These are phyloP conservation scores for Penicillium sp. DNA, from an alignment of 2,329 filamentous ascomycete species.

Conservation along the genomic window DNA sequence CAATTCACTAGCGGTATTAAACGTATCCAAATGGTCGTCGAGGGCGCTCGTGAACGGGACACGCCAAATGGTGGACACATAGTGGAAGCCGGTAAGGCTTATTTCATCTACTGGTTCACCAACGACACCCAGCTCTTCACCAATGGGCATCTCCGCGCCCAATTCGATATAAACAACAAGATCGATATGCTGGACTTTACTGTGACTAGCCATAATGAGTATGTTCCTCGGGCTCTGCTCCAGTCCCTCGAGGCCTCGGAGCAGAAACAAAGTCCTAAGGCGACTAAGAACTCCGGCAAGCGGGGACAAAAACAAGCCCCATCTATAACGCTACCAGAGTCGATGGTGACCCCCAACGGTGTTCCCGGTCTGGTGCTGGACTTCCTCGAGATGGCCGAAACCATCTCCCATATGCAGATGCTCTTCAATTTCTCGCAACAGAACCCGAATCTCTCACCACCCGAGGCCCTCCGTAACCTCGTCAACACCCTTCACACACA, in stretches of 20 bases:
- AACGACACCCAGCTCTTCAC: slow-evolving; percentile 82
- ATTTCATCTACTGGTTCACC: slow-evolving; percentile 86
- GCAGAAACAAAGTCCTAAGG: slow-evolving; percentile 62
- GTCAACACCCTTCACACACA: slow-evolving; percentile 51
- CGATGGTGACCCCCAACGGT: slow-evolving; percentile 55
- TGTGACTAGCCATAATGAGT: slow-evolving; percentile 79
- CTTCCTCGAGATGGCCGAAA: slow-evolving; percentile 69
- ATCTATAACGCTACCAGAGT: slow-evolving; percentile 49
- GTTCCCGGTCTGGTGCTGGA: slow-evolving; percentile 61
- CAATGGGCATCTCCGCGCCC: slow-evolving; percentile 74
- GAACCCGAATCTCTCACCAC: slow-evolving; percentile 56
- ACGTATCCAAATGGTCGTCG: slow-evolving; percentile 83
- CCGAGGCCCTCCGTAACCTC: slow-evolving; percentile 59
- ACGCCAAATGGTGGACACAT: slow-evolving; percentile 69
- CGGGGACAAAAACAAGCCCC: slow-evolving; percentile 53
- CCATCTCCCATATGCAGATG: slow-evolving; percentile 66
- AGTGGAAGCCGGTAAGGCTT: slow-evolving; percentile 76
- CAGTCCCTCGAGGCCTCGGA: slow-evolving; percentile 55
- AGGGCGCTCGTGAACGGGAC: slow-evolving; percentile 64
- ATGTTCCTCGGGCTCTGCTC: slow-evolving; percentile 70
- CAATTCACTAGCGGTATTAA: slow-evolving; percentile 86
- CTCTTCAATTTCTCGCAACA: slow-evolving; percentile 62
- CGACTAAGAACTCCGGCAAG: slow-evolving; percentile 60
- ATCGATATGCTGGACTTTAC: slow-evolving; percentile 86
- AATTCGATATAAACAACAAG: slow-evolving; percentile 78